Percentiles rank a stretch among this genome's conserved stretches.
Evolutionary conservation across 1,139 yeast species (phyloP).

Genomic region (Protomyces inouyei): DNA sequence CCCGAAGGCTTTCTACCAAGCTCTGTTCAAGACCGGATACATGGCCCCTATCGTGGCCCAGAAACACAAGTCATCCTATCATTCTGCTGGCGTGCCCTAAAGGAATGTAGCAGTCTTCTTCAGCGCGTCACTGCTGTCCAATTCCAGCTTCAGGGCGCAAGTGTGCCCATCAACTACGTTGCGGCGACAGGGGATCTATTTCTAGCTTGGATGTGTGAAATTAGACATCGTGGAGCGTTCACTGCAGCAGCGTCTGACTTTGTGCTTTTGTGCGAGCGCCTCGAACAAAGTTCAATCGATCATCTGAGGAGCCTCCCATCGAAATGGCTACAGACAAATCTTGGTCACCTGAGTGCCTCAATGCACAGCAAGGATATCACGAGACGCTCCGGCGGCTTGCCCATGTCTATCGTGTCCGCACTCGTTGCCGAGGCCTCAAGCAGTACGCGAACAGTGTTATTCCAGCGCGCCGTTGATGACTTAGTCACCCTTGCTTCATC

Average conservation of each 20-base stretch:
- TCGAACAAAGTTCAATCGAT: slow-evolving; percentile 39
- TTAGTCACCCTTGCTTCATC: slow-evolving; percentile 38
- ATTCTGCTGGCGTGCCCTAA: slow-evolving; percentile 80
- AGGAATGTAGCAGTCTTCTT: slow-evolving; percentile 62
- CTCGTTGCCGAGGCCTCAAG: slow-evolving; percentile 51
- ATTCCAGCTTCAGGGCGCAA: slow-evolving; percentile 34
- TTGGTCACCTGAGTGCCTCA: slow-evolving; percentile 48
- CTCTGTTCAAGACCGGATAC: slow-evolving; percentile 40
- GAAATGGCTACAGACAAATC: slow-evolving; percentile 54
- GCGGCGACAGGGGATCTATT: slow-evolving; percentile 51
- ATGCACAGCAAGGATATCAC: slow-evolving; percentile 62
- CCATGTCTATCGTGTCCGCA: slow-evolving; percentile 68
- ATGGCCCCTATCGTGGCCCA: slow-evolving; percentile 44
- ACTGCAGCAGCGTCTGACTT: slow-evolving; percentile 81
- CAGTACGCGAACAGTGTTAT: slow-evolving; percentile 38
- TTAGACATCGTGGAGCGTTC: slow-evolving; percentile 87
- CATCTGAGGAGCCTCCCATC: slow-evolving; percentile 43
- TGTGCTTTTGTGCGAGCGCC: slow-evolving; percentile 54
- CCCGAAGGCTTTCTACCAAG: slow-evolving; percentile 56
- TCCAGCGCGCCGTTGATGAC: slow-evolving; percentile 49
- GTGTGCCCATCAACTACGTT: not conserved
- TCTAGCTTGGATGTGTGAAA: slow-evolving; percentile 61
- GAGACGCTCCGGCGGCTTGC: slow-evolving; percentile 88
- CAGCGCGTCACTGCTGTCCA: slow-evolving; percentile 43
- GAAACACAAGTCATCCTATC: slow-evolving; percentile 61